These are phyloP conservation scores for Neotropicomus parvogracilis DNA, from an alignment of 1,284 basidiomycete genomes.

Conservation along the genomic window DNA sequence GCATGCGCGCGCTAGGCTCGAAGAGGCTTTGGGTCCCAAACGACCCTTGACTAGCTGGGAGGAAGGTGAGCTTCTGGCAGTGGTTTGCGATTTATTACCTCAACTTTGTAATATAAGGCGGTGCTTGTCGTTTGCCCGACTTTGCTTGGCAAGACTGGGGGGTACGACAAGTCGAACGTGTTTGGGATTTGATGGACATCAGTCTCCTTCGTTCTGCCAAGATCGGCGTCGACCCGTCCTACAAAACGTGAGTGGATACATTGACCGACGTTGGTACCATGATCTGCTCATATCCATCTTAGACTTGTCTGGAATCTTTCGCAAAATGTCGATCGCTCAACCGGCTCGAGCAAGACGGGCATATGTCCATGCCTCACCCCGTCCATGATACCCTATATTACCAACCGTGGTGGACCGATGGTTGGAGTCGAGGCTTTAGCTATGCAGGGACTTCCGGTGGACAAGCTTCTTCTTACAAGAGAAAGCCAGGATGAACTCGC, in stretches of 20 bases:
- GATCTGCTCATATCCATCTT: constrained; percentile 19
- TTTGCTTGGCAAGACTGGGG: constrained; percentile 96
- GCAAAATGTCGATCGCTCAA: constrained; percentile 91
- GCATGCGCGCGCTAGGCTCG: constrained; percentile 83
- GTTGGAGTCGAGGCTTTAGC: constrained; percentile 90
- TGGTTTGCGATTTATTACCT: background rate
- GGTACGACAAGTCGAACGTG: constrained; percentile 85
- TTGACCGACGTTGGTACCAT: background rate
- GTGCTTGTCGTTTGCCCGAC: constrained; percentile 83
- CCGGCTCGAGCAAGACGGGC: constrained; percentile 75
- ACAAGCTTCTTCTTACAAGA: constrained; percentile 87
- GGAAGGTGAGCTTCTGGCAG: constrained; percentile 55
- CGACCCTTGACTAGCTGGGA: constrained; percentile 92
- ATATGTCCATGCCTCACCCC: constrained; percentile 92
- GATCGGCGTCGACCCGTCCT: constrained; percentile 78
- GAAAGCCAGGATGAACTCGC: constrained; percentile 93
- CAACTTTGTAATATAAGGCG: constrained; percentile 45
- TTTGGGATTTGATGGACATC: constrained; percentile 94
- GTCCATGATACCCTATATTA: constrained; percentile 94
- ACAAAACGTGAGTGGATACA: constrained; percentile 67
- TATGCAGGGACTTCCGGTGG: constrained; percentile 90
- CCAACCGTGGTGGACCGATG: constrained; percentile 95
- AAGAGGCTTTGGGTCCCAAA: constrained; percentile 79
- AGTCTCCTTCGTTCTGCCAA: constrained; percentile 78
- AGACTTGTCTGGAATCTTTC: constrained; percentile 96